Conservation (phyloP, 164 flowering plant species). For the Dillenia turbinata region DNA sequence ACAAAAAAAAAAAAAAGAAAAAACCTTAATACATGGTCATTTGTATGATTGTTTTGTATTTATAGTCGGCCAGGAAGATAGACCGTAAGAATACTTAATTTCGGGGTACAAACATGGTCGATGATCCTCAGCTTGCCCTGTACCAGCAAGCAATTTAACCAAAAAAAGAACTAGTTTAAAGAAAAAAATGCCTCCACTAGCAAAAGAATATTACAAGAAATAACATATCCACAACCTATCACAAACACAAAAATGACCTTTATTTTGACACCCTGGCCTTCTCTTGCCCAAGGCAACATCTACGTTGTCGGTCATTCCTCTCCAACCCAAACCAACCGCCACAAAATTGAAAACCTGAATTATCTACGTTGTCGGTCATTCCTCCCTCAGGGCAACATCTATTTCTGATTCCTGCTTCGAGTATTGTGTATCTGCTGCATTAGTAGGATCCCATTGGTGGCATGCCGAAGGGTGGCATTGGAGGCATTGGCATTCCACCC, state of each 20-base stretch:
- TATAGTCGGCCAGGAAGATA: no score
- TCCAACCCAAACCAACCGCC: background rate
- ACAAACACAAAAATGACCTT: slow-evolving; percentile 8
- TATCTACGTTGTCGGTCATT: background rate
- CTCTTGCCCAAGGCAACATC: no score
- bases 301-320: no score
- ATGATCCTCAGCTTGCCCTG: no score
- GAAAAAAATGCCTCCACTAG: slow-evolving; percentile 34
- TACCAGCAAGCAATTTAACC: no score
- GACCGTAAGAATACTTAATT: no score
- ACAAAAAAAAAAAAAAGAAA: no score
- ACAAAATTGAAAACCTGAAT: slow-evolving; percentile 3
- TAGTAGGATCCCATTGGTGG: slow-evolving; percentile 87
- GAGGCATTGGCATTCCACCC: slow-evolving; percentile 97
- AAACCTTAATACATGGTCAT: no score
- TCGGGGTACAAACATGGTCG: no score
- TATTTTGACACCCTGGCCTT: slow-evolving; percentile 14
- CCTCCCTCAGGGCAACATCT: background rate
- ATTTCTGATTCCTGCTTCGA: background rate
- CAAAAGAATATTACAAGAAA: slow-evolving; percentile 43
- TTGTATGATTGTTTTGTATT: no score
- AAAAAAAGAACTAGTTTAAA: no score
- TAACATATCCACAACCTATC: slow-evolving; percentile 16
- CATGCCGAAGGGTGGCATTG: slow-evolving; percentile 98
- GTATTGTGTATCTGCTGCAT: slow-evolving; percentile 7